Evolutionary conservation across 2,329 filamentous ascomycete genomes (phyloP).

Genomic region (Ophiostoma piceae): DNA sequence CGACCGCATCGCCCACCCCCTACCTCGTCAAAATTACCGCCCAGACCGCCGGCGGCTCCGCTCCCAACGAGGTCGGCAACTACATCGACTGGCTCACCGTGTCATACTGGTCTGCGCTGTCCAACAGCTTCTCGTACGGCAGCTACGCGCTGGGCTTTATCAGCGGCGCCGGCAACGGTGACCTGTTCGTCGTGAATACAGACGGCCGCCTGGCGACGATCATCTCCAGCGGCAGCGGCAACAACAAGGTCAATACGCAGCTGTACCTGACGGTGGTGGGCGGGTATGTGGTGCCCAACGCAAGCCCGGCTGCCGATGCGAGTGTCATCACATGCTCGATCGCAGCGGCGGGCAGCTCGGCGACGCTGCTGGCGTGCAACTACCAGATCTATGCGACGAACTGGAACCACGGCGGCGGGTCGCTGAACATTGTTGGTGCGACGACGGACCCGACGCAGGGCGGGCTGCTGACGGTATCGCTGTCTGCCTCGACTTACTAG

Average conservation of each 20-base stretch:
- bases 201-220: background rate
- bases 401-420: background rate
- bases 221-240: background rate
- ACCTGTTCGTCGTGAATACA: background rate
- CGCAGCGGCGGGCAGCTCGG: background rate
- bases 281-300: background rate
- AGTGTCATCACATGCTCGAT: background rate
- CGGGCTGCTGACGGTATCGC: background rate
- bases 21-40: too few relatives aligned
- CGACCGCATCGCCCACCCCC: too few relatives aligned
- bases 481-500: background rate
- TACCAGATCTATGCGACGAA: constrained; percentile 14
- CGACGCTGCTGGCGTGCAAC: constrained; percentile 7
- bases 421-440: background rate
- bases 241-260: background rate
- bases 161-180: background rate
- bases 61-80: background rate
- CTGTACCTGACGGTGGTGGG: background rate
- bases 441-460: background rate
- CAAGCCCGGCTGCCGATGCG: background rate
- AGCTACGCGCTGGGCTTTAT: background rate
- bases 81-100: background rate
- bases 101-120: background rate
- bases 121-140: background rate
- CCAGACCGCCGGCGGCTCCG: background rate